Percentiles rank a stretch among this genome's conserved stretches.
Conservation (phyloP, 2,329 filamentous ascomycete species). For the Botryotinia globosa region DNA sequence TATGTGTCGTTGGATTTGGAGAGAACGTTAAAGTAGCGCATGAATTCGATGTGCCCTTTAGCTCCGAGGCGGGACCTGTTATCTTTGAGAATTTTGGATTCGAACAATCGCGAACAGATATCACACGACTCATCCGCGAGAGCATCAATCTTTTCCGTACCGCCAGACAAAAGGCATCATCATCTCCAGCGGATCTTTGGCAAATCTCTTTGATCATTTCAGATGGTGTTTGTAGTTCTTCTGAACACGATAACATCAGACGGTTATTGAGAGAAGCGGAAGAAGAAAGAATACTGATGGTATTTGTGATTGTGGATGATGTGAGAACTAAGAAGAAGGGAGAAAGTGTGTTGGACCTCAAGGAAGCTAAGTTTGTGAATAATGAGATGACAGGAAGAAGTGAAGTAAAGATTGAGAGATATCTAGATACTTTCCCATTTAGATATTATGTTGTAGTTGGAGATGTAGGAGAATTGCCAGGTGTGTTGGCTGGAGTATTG, state of each 20-base stretch:
- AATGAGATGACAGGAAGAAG: constrained; percentile 56
- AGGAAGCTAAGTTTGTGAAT: constrained; percentile 77
- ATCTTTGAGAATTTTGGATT: constrained; percentile 85
- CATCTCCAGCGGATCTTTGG: constrained; percentile 73
- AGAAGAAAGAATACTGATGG: constrained; percentile 94
- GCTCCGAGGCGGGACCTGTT: constrained; percentile 74
- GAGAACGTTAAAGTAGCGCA: constrained; percentile 80
- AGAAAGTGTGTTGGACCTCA: constrained; percentile 80
- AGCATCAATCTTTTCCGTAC: constrained; percentile 79
- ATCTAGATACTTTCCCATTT: constrained; percentile 95
- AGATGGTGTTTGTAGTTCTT: constrained; percentile 83
- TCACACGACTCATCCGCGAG: constrained; percentile 71
- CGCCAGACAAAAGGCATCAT: constrained; percentile 57
- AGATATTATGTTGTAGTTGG: constrained; percentile 94
- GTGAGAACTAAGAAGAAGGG: constrained; percentile 49
- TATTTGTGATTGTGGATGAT: constrained; percentile 93
- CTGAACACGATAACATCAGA: constrained; percentile 77
- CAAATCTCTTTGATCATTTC: constrained; percentile 91
- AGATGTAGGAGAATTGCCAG: constrained; percentile 85
- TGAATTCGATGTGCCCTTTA: constrained; percentile 78
- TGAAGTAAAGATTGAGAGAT: constrained; percentile 79
- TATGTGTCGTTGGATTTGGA: constrained; percentile 90
- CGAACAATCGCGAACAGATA: constrained; percentile 80
- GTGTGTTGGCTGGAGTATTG: constrained; percentile 80
- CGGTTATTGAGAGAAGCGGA: constrained; percentile 81